Evolutionary conservation across 805 yeast genomes (phyloP).

Genomic region (Myxozyma neotropica): DNA sequence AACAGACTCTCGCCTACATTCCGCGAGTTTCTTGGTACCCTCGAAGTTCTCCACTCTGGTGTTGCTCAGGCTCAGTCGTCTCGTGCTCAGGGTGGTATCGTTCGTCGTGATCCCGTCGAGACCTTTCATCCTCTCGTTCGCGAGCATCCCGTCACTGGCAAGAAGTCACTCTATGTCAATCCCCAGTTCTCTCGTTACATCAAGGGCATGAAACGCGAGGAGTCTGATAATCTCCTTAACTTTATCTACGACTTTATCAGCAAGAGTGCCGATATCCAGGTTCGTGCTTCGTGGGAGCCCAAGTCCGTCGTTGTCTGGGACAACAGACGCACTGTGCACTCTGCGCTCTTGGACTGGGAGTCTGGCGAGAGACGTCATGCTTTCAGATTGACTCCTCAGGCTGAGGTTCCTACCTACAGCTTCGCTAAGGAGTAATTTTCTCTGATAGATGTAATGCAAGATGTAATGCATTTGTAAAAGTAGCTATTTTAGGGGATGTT

Average conservation of each 20-base stretch:
- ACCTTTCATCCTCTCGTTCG: conserved; percentile 54
- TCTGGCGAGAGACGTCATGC: conserved; percentile 69
- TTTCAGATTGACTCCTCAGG: conserved; percentile 74
- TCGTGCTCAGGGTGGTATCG: conserved; percentile 48
- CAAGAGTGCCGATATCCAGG: conserved; percentile 51
- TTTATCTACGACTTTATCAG: conserved; percentile 57
- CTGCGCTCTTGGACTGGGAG: conserved; percentile 59
- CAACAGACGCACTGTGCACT: conserved; percentile 53
- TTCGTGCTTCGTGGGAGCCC: conserved; percentile 56
- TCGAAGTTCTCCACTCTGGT: conserved; percentile 71
- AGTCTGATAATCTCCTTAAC: conserved; percentile 61
- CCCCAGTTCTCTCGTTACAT: conserved; percentile 59
- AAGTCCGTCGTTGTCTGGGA: conserved; percentile 58
- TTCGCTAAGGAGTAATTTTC: conserved; percentile 4
- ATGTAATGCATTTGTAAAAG: not conserved
- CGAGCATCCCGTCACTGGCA: conserved; percentile 53
- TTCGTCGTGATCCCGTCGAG: conserved; percentile 53
- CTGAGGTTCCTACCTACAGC: conserved; percentile 57
- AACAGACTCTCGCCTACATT: conserved; percentile 68
- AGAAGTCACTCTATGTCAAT: conserved; percentile 51
- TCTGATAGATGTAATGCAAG: not conserved
- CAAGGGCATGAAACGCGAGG: conserved; percentile 72
- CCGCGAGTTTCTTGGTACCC: conserved; percentile 58
- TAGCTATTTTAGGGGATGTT: not conserved
- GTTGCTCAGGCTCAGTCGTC: conserved; percentile 49